Percentiles rank a stretch among this genome's conserved stretches.
phyloP scores from a whole-genome alignment of 305 asterid species.

The Fraxinus platypoda region DNA sequence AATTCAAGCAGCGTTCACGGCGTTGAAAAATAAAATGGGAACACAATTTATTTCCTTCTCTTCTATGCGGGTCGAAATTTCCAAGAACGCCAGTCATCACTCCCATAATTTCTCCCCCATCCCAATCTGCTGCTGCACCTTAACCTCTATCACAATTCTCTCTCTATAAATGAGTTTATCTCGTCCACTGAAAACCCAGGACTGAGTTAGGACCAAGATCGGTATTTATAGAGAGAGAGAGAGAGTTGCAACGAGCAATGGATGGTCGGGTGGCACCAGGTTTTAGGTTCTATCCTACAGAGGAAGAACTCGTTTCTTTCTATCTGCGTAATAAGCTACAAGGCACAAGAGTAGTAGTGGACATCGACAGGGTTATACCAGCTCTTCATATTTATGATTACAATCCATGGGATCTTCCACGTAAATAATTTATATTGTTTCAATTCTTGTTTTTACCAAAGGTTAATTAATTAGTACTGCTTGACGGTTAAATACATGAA shows the following conservation, averaged over 20 bases:
- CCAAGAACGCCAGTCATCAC: background rate
- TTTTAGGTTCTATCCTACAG: conserved; percentile 58
- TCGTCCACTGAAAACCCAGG: background rate
- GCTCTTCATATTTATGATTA: conserved; percentile 46
- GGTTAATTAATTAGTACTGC: background rate
- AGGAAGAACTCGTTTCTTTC: conserved; percentile 56
- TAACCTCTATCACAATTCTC: background rate
- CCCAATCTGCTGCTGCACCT: background rate
- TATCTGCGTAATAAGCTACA: conserved; percentile 46
- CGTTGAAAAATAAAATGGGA: no score
- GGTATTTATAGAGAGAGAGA: no score
- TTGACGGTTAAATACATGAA: no score
- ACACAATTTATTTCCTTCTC: background rate
- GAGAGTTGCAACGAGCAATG: background rate
- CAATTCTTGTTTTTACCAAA: background rate
- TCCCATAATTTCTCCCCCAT: background rate
- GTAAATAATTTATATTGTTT: conserved; percentile 22
- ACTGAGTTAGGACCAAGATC: background rate
- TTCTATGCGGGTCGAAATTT: background rate
- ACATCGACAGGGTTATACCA: conserved; percentile 43
- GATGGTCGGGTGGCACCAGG: conserved; percentile 28
- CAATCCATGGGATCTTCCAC: conserved; percentile 57
- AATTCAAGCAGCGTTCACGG: background rate
- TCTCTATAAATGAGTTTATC: background rate
- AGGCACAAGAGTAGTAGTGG: conserved; percentile 14